Conservation (phyloP, 129 eudicot species). For the Chrysanthemum seticuspe region DNA sequence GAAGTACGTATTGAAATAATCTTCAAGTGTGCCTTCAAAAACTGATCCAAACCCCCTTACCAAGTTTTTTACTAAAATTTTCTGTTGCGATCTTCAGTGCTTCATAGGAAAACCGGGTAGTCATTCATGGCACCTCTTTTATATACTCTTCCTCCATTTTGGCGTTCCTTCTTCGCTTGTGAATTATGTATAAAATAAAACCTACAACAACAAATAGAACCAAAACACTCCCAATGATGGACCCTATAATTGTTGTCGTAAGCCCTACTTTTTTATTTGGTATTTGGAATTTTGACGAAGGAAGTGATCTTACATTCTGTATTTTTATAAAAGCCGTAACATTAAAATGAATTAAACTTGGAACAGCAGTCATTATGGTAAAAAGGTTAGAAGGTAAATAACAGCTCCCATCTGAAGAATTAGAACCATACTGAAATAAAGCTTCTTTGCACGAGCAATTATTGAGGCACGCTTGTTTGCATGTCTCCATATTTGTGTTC, state of each 20-base stretch:
- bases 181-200: too few relatives aligned
- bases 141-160: too few relatives aligned
- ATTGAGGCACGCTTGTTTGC: too few relatives aligned
- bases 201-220: too few relatives aligned
- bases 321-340: constrained; percentile 31
- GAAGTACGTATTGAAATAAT: too few relatives aligned
- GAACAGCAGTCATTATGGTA: constrained; percentile 17
- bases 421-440: too few relatives aligned
- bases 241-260: constrained; percentile 19
- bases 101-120: constrained; percentile 21
- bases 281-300: neutral
- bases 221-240: neutral
- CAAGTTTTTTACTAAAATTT: constrained; percentile 34
- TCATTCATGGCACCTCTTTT: constrained; percentile 21
- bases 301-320: constrained; percentile 3
- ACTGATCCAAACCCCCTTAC: constrained; percentile 50
- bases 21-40: constrained; percentile 14
- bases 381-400: constrained; percentile 26
- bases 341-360: neutral
- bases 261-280: neutral
- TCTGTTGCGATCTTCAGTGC: constrained; percentile 23
- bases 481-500: too few relatives aligned
- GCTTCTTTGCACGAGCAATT: too few relatives aligned
- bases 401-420: constrained; percentile 5
- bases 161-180: too few relatives aligned